These are phyloP conservation scores for Tolypocladium cylindrosporum DNA, from an alignment of 2,329 filamentous ascomycete genomes.

Conservation along the genomic window DNA sequence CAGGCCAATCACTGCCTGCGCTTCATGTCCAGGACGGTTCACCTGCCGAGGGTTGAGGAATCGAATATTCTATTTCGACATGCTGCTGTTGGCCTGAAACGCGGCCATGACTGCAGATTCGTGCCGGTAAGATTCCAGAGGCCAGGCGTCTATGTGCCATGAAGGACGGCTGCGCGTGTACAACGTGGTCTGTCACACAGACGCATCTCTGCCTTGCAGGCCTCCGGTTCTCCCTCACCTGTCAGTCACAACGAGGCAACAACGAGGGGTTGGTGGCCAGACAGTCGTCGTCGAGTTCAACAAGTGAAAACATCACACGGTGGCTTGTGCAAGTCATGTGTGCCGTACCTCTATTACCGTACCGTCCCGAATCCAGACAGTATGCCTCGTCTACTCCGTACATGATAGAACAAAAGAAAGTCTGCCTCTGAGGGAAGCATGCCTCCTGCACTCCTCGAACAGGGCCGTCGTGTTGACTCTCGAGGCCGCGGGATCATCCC, in stretches of 20 bases:
- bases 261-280: neutral
- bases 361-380: constrained; percentile 5
- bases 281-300: neutral
- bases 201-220: neutral
- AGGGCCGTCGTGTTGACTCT: neutral
- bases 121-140: neutral
- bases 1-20: neutral
- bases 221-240: too few relatives aligned
- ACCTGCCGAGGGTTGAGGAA: neutral
- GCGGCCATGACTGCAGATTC: neutral
- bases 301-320: neutral
- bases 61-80: neutral
- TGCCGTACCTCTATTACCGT: constrained; percentile 7
- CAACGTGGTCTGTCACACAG: neutral
- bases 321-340: constrained; percentile 9
- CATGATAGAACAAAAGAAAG: constrained; percentile 7
- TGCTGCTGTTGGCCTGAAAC: neutral
- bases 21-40: neutral
- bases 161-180: neutral
- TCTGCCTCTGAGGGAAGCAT: constrained; percentile 1
- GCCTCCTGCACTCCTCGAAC: neutral
- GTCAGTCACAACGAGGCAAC: neutral
- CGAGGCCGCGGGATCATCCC: too few relatives aligned
- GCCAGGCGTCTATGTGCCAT: neutral
- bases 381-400: constrained; percentile 9